Base-by-base conservation (phyloP, 2,329 filamentous ascomycete genomes). In the Graphilbum sp. region DNA sequence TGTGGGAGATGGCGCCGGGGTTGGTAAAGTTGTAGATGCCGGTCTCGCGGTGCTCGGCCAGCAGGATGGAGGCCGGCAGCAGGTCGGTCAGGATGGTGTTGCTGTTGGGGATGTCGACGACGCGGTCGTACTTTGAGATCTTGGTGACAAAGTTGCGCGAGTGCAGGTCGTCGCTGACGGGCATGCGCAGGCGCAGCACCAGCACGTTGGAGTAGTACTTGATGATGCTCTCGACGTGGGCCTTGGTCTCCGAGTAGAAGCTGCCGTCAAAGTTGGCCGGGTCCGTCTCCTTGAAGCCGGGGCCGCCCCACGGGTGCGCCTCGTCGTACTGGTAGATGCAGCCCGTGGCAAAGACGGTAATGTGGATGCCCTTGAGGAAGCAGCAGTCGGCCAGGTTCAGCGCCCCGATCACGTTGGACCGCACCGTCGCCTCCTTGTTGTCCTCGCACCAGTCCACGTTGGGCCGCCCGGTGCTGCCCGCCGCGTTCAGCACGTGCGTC, bases 31-130 rank as follows among this genome's bases (percentile, higher is more conserved):
- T 80, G 57, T 74, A 78, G 46, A 80, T 60, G 16, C 75, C 75
- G 1, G 65, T 69, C 32, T 78, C 74, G 54, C 95, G 95, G 61
- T 98, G 90, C 60, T 98, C 90, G 12, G 88, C 90, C 43, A 96
- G 68, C 33, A 98, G 66, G 50, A 98, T 92, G 55, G 71, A 67
- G 12, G 67, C 66, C 11, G 75, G 75, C 17, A 80, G 62, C 35
- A 80, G 67, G 49, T 79, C 72, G 44, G 67, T 63, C 33, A 80
- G 64, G 47, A 80, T 70, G 33, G 72, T 75, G 60, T 78, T 75
- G 55, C 71, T 76, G 57, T 80, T 79, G 43, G 73, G 74, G 35
- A 80, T 71, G 52, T 79, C 66, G 45, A 80, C 73, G 29, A 81
- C 71, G 35, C 63, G 63, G 38, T 74, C 67, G 55, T 80, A 81